Evolutionary conservation across 2,329 filamentous ascomycete genomes (phyloP).

Genomic region (Cladosporium phlei): DNA sequence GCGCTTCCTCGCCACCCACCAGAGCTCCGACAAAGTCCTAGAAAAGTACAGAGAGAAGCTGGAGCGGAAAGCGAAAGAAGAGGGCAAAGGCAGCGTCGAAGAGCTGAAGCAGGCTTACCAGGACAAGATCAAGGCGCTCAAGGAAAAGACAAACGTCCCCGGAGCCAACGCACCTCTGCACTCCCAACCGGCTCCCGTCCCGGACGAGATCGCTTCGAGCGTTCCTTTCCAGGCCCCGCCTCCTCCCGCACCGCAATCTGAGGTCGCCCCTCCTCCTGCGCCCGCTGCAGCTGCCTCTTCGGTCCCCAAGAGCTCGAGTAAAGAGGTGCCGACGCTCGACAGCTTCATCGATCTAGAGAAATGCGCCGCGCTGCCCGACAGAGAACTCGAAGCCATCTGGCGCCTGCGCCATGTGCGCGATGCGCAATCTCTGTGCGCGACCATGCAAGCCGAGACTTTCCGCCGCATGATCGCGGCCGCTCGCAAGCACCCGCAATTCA

Average conservation of each 20-base stretch:
- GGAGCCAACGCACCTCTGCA: conserved; percentile 44
- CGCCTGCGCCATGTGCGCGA: conserved; percentile 75
- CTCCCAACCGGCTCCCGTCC: conserved; percentile 25
- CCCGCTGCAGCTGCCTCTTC: conserved; percentile 24
- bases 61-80: conserved; percentile 70
- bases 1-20: conserved; percentile 79
- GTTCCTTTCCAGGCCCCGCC: conserved; percentile 34
- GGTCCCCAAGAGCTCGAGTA: conserved; percentile 36
- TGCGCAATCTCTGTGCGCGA: conserved; percentile 73
- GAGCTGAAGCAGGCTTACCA: conserved; percentile 77
- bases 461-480: conserved; percentile 65
- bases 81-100: conserved; percentile 63
- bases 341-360: conserved; percentile 78
- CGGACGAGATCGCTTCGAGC: conserved; percentile 20
- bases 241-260: conserved; percentile 30
- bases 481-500: conserved; percentile 75
- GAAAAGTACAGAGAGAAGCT: conserved; percentile 89
- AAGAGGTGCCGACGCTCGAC: conserved; percentile 57
- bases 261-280: conserved; percentile 15
- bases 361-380: conserved; percentile 63
- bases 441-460: conserved; percentile 72
- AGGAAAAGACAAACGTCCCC: conserved; percentile 59
- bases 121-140: conserved; percentile 71
- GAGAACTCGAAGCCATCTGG: conserved; percentile 87
- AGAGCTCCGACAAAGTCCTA: conserved; percentile 57